Conservation (phyloP, 768 basidiomycete genomes). For the Pleurotus eryngii region DNA sequence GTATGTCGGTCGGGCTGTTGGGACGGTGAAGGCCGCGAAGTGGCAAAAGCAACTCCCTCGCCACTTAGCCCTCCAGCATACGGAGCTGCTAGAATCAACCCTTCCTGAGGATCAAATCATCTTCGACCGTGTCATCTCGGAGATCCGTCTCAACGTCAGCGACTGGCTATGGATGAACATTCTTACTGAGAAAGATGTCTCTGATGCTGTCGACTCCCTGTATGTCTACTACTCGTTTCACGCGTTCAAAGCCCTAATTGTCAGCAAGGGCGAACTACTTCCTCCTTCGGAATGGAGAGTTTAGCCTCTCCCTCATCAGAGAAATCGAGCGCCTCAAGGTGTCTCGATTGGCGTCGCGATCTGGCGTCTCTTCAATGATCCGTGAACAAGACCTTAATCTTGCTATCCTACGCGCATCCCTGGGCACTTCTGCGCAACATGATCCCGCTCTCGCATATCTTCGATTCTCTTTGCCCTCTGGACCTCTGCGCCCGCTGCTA, state of each 20-base stretch:
- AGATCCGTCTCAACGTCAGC: conserved; percentile 77
- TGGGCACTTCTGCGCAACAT: conserved; percentile 86
- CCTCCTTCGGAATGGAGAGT: conserved; percentile 85
- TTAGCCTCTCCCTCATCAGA: conserved; percentile 75
- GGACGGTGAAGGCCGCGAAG: conserved; percentile 75
- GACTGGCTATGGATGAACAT: conserved; percentile 96
- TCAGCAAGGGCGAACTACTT: conserved; percentile 76
- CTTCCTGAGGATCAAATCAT: conserved; percentile 73
- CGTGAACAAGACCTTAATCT: conserved; percentile 88
- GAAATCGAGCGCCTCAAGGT: conserved; percentile 84
- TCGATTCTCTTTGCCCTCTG: conserved; percentile 74
- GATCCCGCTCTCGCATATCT: conserved; percentile 74
- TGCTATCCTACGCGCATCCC: conserved; percentile 80
- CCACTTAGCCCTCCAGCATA: conserved; percentile 61
- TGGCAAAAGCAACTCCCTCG: conserved; percentile 78
- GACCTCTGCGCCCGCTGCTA: conserved; percentile 77
- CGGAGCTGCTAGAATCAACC: conserved; percentile 58
- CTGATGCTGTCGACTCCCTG: conserved; percentile 83
- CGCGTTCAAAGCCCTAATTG: background rate
- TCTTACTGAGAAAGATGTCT: conserved; percentile 77
- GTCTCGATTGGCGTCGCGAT: conserved; percentile 67
- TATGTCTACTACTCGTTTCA: conserved; percentile 33
- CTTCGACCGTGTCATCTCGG: conserved; percentile 71
- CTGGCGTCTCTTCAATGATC: conserved; percentile 71
- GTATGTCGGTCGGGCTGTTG: conserved; percentile 85